phyloP scores from a whole-genome alignment of 768 basidiomycete species.

The Cyclocybe cylindracea region DNA sequence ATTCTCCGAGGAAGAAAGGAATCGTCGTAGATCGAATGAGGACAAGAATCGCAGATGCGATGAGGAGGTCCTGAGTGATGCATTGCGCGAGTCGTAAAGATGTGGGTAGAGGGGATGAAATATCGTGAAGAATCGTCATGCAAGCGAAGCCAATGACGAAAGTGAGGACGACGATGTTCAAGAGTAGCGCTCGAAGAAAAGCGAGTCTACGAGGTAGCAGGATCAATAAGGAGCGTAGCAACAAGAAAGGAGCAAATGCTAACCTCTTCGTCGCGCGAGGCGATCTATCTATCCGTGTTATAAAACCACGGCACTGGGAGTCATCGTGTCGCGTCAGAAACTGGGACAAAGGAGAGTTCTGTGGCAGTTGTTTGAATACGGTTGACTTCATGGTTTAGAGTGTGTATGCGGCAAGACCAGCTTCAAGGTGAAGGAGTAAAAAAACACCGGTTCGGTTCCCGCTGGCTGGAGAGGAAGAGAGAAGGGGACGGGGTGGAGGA shows the following conservation, averaged over 20 bases:
- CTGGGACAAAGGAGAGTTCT: constrained; percentile 14
- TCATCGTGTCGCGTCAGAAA: constrained; percentile 27
- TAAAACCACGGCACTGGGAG: constrained; percentile 22
- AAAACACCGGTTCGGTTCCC: constrained; percentile 5
- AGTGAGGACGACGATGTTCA: constrained; percentile 24
- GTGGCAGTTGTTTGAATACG: constrained; percentile 18
- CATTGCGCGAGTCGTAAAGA: constrained; percentile 20
- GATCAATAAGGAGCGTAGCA: neutral
- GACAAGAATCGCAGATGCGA: constrained; percentile 25
- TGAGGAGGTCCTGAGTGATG: constrained; percentile 27
- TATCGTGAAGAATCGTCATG: constrained; percentile 15
- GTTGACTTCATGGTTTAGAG: constrained; percentile 8
- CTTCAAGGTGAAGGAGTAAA: constrained; percentile 1
- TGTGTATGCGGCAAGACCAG: neutral
- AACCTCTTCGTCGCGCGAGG: constrained; percentile 23
- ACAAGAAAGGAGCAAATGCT: neutral
- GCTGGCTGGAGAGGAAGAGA: constrained; percentile 10
- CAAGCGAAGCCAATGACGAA: constrained; percentile 18
- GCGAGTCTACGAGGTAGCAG: constrained; percentile 14
- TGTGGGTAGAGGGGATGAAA: constrained; percentile 15
- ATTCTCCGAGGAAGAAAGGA: constrained; percentile 36
- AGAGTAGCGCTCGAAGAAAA: constrained; percentile 24
- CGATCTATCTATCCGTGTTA: constrained; percentile 30
- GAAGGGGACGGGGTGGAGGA: neutral
- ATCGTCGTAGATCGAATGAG: constrained; percentile 27